Base-by-base conservation (phyloP, 2,329 filamentous ascomycete genomes). In the Scedosporium boydii region DNA sequence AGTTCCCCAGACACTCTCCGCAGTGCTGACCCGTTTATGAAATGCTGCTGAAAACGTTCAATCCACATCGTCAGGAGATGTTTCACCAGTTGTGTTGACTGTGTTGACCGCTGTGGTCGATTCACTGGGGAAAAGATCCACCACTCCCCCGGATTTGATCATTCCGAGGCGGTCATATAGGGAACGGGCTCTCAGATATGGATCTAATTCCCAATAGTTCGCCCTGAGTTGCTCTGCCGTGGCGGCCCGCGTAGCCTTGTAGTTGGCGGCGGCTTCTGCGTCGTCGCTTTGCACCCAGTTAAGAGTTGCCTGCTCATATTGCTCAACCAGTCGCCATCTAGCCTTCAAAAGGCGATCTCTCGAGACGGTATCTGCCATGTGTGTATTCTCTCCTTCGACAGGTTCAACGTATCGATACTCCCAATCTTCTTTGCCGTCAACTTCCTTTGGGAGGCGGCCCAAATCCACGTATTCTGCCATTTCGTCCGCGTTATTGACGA, bases 181-280 rank as follows among this genome's bases (percentile, higher is more conserved):
- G n/a, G 87, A 89, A 69, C 88, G 82, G 12, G 93, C 91, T 46
- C 95, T 82, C 34, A 98, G 73, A 72, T 93, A 96, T 0, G 91
- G 91, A 75, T 99, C 95, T 60, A 97, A 74, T 46, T 82, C 81
- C 93, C 95, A 99, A 77, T 98, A 99, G 68, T 90, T 90, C 58
- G 82, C 80, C 65, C 81, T 81, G 68, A 98, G 71, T 62, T 91
- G 80, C 72, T 84, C 75, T 71, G 84, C 82, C 60, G 84, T 71
- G 6, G 77, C 72, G 60, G 76, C 76, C 66, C 82, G 65, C 27
- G 72, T 76, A 53, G 76, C 75, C 64, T 82, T 67, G 3, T 70
- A 29, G 18, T 21, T 26, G 12, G 42, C 23, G 16, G 48, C 38
- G 23, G 42, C 34, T 9, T 56, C 51, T 21, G 18, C 21, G 6